Evolutionary conservation across 2,329 filamentous ascomycete genomes (phyloP), one percentile per base, ranked within the genome.

Genomic region (Xylaria sp.): DNA sequence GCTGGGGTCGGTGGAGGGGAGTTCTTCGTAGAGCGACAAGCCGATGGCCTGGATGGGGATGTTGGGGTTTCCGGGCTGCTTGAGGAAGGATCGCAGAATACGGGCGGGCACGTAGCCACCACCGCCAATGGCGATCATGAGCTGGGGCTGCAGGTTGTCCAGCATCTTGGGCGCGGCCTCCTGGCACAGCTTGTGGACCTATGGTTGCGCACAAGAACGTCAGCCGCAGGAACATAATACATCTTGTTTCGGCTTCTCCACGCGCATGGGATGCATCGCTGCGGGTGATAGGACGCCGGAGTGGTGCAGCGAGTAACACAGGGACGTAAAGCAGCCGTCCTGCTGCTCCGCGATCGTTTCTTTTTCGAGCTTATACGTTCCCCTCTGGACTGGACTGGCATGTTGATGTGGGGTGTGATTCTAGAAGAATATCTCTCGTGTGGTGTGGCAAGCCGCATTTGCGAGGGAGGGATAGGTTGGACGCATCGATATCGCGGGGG

Each of bases 11-110:
- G 79, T 79, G 54, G 76, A 70, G 61, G 81, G 73, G 52, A 97
- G 88, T 64, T 86, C 83, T 79, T 99, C 94, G 81, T 99, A 99
- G 58, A 99, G 87, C 19, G 93, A 97, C 65, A 99, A 88, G 53
- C 94, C 94, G 75, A 99, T 99, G 66, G 94, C 94, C 83, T 99
- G 94, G 77, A 99, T 99, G 67, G 94, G 93, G 72, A 99, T 99
- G 80, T 99, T 99, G 76, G 92, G 87, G 63, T 81, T 84, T 68
- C 89, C 91, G 61, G 90, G 83, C 73, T 86, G 85, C 83, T 96
- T 97, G 75, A 99, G 89, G 82, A 99, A 99, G 18, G 94, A 97
- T 65, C 94, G 91, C 65, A 99, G 85, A 75, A 99, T 99, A 70
- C 94, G 90, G 51, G 94, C 94, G 63, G 94, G 94, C 47, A 99